A percentile compares a stretch with the other conserved stretches of the same genome.
Evolutionary conservation across 768 basidiomycete genomes (phyloP).

Genomic region (Nidularia sp.): DNA sequence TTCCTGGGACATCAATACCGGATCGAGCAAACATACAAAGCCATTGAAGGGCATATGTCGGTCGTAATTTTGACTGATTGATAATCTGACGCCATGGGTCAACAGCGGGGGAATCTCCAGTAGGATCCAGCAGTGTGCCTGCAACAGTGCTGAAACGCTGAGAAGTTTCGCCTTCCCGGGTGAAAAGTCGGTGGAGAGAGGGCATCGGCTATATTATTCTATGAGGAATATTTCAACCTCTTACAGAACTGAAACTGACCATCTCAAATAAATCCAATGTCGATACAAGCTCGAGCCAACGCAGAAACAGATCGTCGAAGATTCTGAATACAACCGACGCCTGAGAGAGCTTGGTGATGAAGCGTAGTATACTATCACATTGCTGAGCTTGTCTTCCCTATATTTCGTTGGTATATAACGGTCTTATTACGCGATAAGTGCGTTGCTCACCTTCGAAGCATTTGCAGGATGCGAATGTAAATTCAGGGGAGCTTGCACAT

Average conservation of each 20-base stretch:
- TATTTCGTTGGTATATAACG: neutral
- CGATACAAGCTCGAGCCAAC: conserved; percentile 52
- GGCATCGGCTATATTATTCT: conserved; percentile 37
- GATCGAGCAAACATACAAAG: conserved; percentile 58
- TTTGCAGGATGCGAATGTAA: neutral
- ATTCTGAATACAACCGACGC: conserved; percentile 48
- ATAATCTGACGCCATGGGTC: no score
- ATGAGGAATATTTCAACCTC: neutral
- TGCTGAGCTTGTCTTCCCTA: neutral
- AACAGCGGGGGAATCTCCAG: no score
- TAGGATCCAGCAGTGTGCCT: no score
- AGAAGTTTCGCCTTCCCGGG: conserved; percentile 42
- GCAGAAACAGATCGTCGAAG: conserved; percentile 54
- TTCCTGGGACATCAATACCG: conserved; percentile 57
- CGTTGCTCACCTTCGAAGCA: neutral
- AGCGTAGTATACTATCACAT: conserved; percentile 42
- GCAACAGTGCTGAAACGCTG: conserved; percentile 29
- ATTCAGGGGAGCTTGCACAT: neutral
- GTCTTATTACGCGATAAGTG: neutral
- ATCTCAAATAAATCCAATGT: conserved; percentile 25
- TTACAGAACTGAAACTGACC: conserved; percentile 22
- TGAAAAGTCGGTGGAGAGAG: conserved; percentile 55
- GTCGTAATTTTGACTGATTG: conserved; percentile 16
- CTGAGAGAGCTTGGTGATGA: conserved; percentile 52
- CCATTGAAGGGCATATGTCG: conserved; percentile 30